Evolutionary conservation across 441 rosid species (phyloP), one percentile per base, ranked within the genome.

Genomic region (Bocquillonia castaneifolia): DNA sequence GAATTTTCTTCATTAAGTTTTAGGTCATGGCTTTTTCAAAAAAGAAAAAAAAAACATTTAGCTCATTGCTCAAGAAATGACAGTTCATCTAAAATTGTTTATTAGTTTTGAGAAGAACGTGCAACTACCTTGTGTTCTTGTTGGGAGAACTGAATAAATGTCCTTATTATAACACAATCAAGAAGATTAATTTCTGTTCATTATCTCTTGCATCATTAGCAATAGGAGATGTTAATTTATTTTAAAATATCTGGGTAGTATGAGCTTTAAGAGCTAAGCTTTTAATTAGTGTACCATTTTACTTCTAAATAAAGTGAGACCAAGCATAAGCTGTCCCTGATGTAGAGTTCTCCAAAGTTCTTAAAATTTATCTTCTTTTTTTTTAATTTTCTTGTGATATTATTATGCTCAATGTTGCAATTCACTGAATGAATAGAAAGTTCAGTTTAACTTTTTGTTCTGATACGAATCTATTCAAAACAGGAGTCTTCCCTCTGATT

Each of bases 401-500:
- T 31, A 12, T 34, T 67, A 31, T 55, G 39, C 14, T 28, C 25
- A 7, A 39, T 54, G 42, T 55, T 8, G 6, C 8, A 42, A 62
- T 29, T 62, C 20, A 26, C 15, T 1, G 67, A 34, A 51, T 59
- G 50, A 32, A 53, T 29, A 25, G 69, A 70, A 40, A 36, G 15
- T 23, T 20, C 2, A 40, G 23, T 70, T 71, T 50, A 25, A 44
- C 8, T 25, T 47, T 26, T 18, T 44, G 32, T 39, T 67, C 59
- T 78, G 66, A 80, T 66, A 37, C 31, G 29, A 67, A 29, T 70
- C 52, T 47, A 64, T 70, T 64, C 67, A 63, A n/a, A n/a, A 64
- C 86, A 92, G 97, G 89, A 82, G 67, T 76, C 75, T 68, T 74
- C 77, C 93, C 3, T 66, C 86, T 4, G 92, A 93, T 78, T 93